These are phyloP conservation scores for Yamadazyma atlantica DNA, from an alignment of 1,139 yeast species.

Conservation along the genomic window DNA sequence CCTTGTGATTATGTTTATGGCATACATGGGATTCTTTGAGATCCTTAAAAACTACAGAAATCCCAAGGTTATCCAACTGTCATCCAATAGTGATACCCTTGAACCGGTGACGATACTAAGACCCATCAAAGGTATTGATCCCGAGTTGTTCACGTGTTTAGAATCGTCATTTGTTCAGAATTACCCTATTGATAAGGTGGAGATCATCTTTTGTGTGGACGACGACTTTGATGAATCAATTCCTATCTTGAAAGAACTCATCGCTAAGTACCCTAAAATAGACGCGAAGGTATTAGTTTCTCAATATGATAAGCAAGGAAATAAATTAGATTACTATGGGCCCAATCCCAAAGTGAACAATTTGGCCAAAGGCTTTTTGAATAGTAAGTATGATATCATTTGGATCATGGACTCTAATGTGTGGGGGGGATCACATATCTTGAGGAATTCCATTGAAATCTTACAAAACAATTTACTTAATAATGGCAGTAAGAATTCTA, in stretches of 20 bases:
- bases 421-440: slow-evolving; percentile 68
- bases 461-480: slow-evolving; percentile 50
- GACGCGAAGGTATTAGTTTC: slow-evolving; percentile 61
- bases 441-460: slow-evolving; percentile 64
- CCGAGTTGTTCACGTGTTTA: slow-evolving; percentile 68
- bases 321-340: slow-evolving; percentile 54
- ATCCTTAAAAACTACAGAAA: slow-evolving; percentile 36
- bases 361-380: slow-evolving; percentile 70
- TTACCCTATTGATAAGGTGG: slow-evolving; percentile 59
- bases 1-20: slow-evolving; percentile 41
- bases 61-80: slow-evolving; percentile 19
- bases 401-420: slow-evolving; percentile 93
- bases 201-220: slow-evolving; percentile 76
- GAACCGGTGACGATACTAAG: slow-evolving; percentile 80
- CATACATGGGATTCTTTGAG: slow-evolving; percentile 49
- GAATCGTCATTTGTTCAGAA: slow-evolving; percentile 67
- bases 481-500: slow-evolving; percentile 29
- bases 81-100: slow-evolving; percentile 7
- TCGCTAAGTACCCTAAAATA: slow-evolving; percentile 54
- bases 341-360: slow-evolving; percentile 92
- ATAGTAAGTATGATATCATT: slow-evolving; percentile 68
- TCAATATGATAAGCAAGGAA: slow-evolving; percentile 28
- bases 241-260: slow-evolving; percentile 51
- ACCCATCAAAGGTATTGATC: slow-evolving; percentile 83
- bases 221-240: slow-evolving; percentile 63